Conservation (phyloP, 2,329 filamentous ascomycete genomes). For the Hysterium pulicare region DNA sequence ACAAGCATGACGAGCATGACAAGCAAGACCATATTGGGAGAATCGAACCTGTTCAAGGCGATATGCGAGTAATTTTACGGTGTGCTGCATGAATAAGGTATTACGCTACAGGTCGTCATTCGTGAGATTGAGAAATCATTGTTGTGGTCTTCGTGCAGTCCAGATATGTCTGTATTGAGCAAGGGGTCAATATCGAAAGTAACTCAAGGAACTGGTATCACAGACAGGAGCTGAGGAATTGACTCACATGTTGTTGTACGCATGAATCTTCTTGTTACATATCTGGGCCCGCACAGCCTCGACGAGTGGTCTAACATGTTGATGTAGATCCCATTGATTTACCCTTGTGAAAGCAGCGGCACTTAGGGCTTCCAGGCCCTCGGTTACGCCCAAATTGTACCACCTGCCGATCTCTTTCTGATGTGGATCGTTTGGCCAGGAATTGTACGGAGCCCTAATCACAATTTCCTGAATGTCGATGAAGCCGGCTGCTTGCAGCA, state of each 20-base stretch:
- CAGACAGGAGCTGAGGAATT: constrained; percentile 7
- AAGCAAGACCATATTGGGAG: constrained; percentile 4
- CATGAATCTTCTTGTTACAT: constrained; percentile 63
- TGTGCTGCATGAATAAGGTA: constrained; percentile 12
- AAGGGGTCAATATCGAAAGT: constrained; percentile 27
- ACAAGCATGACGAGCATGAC: constrained; percentile 6
- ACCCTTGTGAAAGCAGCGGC: constrained; percentile 69
- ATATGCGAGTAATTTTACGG: constrained; percentile 8
- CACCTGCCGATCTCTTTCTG: constrained; percentile 70
- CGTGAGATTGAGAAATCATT: constrained; percentile 22
- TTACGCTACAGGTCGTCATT: constrained; percentile 11
- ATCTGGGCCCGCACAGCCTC: constrained; percentile 65
- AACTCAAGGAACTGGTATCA: constrained; percentile 24
- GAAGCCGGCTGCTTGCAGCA: constrained; percentile 71
- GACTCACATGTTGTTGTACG: constrained; percentile 75
- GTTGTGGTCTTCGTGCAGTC: constrained; percentile 45
- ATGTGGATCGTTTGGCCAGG: constrained; percentile 64
- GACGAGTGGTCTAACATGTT: constrained; percentile 60
- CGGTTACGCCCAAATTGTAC: constrained; percentile 76
- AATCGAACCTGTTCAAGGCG: constrained; percentile 9
- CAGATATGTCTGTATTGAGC: constrained; percentile 43
- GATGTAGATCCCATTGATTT: constrained; percentile 57
- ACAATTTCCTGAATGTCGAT: constrained; percentile 71
- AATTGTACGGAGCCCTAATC: constrained; percentile 69
- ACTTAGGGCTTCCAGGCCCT: constrained; percentile 70